Evolutionary conservation across 495 filamentous ascomycete species (phyloP).

Genomic region (Darksidea phi): DNA sequence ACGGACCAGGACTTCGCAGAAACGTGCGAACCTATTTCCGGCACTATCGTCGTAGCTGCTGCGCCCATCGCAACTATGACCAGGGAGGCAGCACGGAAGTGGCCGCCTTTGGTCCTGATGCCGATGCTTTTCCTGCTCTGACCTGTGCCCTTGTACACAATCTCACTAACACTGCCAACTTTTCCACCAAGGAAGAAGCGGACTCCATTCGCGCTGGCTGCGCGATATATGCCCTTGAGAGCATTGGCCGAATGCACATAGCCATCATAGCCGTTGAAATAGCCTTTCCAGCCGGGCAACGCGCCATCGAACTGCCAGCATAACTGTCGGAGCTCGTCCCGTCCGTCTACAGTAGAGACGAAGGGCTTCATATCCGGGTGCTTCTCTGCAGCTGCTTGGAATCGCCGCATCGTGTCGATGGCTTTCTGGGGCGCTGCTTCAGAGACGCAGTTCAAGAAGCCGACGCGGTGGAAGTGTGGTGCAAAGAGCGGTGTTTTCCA

Average conservation of each 20-base stretch:
- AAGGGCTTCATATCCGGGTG: neutral
- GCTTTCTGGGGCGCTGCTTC: neutral
- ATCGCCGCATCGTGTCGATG: slow-evolving; percentile 36
- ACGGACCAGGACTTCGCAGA: slow-evolving; percentile 55
- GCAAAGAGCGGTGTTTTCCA: slow-evolving; percentile 56
- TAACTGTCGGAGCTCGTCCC: slow-evolving; percentile 43
- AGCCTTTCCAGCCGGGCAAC: slow-evolving; percentile 55
- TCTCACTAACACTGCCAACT: slow-evolving; percentile 12
- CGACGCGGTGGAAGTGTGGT: slow-evolving; percentile 55
- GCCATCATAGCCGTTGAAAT: slow-evolving; percentile 55
- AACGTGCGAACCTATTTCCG: slow-evolving; percentile 36
- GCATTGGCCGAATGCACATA: slow-evolving; percentile 55
- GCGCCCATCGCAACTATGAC: slow-evolving; percentile 51
- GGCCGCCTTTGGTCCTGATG: slow-evolving; percentile 40
- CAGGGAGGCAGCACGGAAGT: slow-evolving; percentile 43
- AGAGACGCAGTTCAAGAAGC: slow-evolving; percentile 23
- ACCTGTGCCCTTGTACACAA: slow-evolving; percentile 2
- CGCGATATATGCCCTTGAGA: slow-evolving; percentile 34
- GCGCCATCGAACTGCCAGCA: slow-evolving; percentile 51
- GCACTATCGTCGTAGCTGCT: slow-evolving; percentile 44
- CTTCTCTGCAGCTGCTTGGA: slow-evolving; percentile 33
- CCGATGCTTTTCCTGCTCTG: too few species aligned
- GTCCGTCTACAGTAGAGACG: neutral
- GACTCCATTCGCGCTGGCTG: slow-evolving; percentile 39
- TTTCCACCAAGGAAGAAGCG: slow-evolving; percentile 38